A percentile compares a stretch with the other conserved stretches of the same genome.
These are phyloP conservation scores for Elsinoe arachidis DNA, from an alignment of 2,329 filamentous ascomycete species.

Conservation along the genomic window DNA sequence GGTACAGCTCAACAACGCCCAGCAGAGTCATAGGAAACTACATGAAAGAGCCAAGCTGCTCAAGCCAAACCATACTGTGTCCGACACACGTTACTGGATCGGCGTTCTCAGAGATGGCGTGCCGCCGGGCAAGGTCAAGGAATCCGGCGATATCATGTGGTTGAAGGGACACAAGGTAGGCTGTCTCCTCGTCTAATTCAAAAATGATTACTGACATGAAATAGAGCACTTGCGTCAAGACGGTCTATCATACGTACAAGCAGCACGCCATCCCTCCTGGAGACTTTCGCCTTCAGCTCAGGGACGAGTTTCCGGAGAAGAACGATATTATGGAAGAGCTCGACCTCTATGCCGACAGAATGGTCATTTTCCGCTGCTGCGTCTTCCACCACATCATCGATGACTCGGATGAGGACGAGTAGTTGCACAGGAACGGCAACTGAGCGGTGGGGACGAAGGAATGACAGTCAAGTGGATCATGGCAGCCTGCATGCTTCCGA, in stretches of 20 bases:
- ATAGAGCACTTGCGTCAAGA: constrained; percentile 24
- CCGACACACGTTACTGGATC: constrained; percentile 27
- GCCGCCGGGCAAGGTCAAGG: constrained; percentile 13
- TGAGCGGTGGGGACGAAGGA: too few relatives aligned
- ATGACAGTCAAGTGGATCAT: too few relatives aligned
- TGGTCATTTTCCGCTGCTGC: constrained; percentile 24
- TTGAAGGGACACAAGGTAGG: constrained; percentile 24
- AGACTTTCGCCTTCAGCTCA: constrained; percentile 21
- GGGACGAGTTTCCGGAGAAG: constrained; percentile 18
- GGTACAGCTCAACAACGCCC: neutral
- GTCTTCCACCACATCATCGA: constrained; percentile 13
- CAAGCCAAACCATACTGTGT: constrained; percentile 20
- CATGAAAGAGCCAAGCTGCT: constrained; percentile 19
- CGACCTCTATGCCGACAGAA: constrained; percentile 25
- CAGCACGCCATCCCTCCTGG: constrained; percentile 15
- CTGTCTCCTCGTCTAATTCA: neutral
- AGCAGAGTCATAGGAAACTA: constrained; percentile 18
- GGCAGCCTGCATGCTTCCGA: too few relatives aligned
- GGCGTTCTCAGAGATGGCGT: constrained; percentile 22
- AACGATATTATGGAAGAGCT: constrained; percentile 21
- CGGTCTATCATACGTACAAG: constrained; percentile 23
- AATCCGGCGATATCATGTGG: constrained; percentile 25
- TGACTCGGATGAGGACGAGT: constrained; percentile 3
- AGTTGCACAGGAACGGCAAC: neutral
- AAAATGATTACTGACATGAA: neutral